Evolutionary conservation across 768 basidiomycete genomes (phyloP).

Genomic region (Lentinula sp.): DNA sequence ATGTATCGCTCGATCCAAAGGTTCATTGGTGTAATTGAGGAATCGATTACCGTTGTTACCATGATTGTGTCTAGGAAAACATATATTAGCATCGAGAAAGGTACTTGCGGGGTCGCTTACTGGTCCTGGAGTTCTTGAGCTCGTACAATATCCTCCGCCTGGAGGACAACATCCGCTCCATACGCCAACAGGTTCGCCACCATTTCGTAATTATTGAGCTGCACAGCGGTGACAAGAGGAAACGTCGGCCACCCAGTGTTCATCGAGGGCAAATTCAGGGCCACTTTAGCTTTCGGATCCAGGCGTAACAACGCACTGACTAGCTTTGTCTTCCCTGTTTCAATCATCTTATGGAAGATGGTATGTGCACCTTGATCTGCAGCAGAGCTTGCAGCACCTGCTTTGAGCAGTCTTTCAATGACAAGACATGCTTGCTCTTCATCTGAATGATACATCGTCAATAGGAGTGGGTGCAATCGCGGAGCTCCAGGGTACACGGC

Average conservation of each 20-base stretch:
- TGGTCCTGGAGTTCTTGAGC: conserved; percentile 11
- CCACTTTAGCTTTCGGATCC: conserved; percentile 32
- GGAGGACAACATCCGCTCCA: conserved; percentile 29
- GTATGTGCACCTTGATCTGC: conserved; percentile 31
- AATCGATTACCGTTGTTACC: neutral
- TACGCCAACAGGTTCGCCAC: conserved; percentile 32
- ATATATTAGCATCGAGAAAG: neutral
- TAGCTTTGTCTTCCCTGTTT: conserved; percentile 27
- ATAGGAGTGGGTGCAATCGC: conserved; percentile 10
- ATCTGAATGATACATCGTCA: conserved; percentile 20
- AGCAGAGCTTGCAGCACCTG: conserved; percentile 34
- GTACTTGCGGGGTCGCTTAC: neutral
- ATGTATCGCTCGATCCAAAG: conserved; percentile 19
- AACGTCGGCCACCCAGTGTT: conserved; percentile 12
- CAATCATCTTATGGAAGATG: conserved; percentile 34
- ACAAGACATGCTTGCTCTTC: conserved; percentile 33
- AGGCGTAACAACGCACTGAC: conserved; percentile 32
- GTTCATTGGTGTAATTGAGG: conserved; percentile 8
- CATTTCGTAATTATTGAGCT: conserved; percentile 24
- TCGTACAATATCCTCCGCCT: conserved; percentile 29
- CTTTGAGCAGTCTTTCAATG: conserved; percentile 32
- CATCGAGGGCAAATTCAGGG: conserved; percentile 32
- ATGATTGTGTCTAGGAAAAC: neutral
- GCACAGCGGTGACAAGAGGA: conserved; percentile 33
- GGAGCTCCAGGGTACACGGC: conserved; percentile 32